phyloP scores from a whole-genome alignment of 768 basidiomycete genomes.

The Xerocomus brunneocitrinus region DNA sequence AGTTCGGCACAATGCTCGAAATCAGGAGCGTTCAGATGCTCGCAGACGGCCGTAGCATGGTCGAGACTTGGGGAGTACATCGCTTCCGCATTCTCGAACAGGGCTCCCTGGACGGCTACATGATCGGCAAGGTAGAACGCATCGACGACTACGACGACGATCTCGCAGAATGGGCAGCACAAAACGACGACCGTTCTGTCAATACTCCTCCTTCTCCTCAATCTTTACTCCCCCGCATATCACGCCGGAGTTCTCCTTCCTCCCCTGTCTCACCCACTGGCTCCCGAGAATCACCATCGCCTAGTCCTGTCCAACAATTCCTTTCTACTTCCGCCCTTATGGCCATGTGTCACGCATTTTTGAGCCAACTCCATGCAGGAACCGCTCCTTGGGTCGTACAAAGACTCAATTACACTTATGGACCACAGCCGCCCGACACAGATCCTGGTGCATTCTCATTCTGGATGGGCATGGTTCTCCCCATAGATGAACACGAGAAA shows the following conservation, averaged over 20 bases:
- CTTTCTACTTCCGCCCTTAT: slow-evolving; percentile 36
- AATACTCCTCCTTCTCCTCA: slow-evolving; percentile 11
- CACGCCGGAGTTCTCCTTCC: slow-evolving; percentile 8
- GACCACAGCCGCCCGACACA: slow-evolving; percentile 56
- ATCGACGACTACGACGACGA: slow-evolving; percentile 36
- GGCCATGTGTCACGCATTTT: slow-evolving; percentile 54
- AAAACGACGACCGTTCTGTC: slow-evolving; percentile 11
- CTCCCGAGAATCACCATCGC: slow-evolving; percentile 4
- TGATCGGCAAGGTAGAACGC: slow-evolving; percentile 76
- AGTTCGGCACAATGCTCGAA: slow-evolving; percentile 93
- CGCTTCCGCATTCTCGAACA: slow-evolving; percentile 87
- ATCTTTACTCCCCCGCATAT: slow-evolving; percentile 12
- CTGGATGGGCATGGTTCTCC: slow-evolving; percentile 88
- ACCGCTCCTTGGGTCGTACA: slow-evolving; percentile 93
- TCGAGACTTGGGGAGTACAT: slow-evolving; percentile 63
- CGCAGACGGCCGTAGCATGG: slow-evolving; percentile 84
- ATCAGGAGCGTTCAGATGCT: slow-evolving; percentile 84
- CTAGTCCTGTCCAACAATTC: slow-evolving; percentile 1
- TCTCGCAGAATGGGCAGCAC: slow-evolving; percentile 24
- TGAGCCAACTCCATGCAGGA: slow-evolving; percentile 58
- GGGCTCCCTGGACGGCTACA: slow-evolving; percentile 84
- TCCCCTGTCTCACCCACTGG: not conserved
- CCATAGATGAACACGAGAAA: slow-evolving; percentile 89
- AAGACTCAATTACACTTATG: slow-evolving; percentile 73
- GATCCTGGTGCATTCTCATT: slow-evolving; percentile 75